Evolutionary conservation across 2,329 filamentous ascomycete genomes (phyloP).

Genomic region (Fusarium acutatum): DNA sequence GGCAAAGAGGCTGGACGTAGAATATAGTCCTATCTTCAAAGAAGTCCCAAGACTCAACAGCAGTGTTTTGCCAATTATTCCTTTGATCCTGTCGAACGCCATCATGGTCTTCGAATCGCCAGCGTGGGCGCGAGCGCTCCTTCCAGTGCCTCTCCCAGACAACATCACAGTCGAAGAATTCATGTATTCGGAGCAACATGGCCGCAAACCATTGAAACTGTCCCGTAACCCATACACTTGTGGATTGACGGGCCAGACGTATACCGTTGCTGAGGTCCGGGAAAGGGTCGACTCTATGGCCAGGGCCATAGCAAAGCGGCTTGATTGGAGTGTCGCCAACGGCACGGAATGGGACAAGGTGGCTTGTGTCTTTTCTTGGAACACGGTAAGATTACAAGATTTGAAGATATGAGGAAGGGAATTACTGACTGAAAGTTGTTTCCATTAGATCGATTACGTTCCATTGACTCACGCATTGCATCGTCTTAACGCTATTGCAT

Average conservation of each 20-base stretch:
- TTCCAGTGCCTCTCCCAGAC: not conserved
- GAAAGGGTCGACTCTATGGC: not conserved
- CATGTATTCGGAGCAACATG: not conserved
- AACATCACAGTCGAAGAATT: not conserved
- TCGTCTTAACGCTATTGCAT: not conserved
- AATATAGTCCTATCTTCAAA: not conserved
- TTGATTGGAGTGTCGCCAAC: not conserved
- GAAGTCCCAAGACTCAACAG: fast-evolving
- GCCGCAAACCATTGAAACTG: not conserved
- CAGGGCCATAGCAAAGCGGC: not conserved
- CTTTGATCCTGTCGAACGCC: too few species aligned
- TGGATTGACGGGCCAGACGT: not conserved
- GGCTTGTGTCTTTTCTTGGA: not conserved
- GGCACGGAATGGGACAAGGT: not conserved
- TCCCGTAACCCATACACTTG: not conserved
- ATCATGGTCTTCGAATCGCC: not conserved
- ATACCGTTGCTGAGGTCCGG: not conserved
- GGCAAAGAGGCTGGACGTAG: not conserved
- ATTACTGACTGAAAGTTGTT: not conserved
- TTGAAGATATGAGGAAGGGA: fast-evolving
- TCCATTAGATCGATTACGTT: not conserved
- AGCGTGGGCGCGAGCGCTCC: not conserved
- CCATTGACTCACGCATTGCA: not conserved
- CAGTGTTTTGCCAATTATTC: not conserved
- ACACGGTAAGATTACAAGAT: not conserved